Percentiles rank a stretch among this genome's conserved stretches.
Evolutionary conservation across 768 basidiomycete genomes (phyloP).

Genomic region (Mycena leptocephala): DNA sequence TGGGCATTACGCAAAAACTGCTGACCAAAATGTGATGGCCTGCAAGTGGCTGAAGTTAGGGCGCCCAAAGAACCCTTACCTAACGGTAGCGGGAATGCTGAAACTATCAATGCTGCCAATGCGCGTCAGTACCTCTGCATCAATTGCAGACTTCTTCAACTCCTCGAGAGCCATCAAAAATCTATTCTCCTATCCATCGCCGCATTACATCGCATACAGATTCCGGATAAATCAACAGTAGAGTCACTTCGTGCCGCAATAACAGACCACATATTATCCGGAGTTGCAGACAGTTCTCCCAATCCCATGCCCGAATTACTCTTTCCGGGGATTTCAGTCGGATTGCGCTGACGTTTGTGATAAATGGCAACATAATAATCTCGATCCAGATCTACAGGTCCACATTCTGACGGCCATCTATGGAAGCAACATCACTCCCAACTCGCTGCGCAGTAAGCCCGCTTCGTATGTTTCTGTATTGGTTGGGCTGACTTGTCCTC

Average conservation of each 20-base stretch:
- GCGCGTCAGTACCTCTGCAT: no score
- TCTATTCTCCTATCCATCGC: no score
- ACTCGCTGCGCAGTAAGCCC: background rate
- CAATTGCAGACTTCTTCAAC: no score
- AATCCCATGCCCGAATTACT: background rate
- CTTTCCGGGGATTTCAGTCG: background rate
- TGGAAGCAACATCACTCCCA: background rate
- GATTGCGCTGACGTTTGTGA: background rate
- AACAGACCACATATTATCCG: background rate
- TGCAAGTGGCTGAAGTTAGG: no score
- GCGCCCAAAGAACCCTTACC: no score
- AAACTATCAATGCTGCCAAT: no score
- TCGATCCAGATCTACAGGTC: background rate
- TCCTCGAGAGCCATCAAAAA: no score
- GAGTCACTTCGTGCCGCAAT: background rate
- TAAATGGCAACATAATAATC: background rate
- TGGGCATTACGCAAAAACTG: no score
- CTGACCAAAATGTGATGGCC: no score
- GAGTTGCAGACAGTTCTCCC: background rate
- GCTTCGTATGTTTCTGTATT: no score
- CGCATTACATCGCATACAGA: background rate
- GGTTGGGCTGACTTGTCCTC: no score
- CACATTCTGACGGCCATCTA: background rate
- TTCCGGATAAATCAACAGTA: background rate
- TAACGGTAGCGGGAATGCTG: no score